phyloP scores from a whole-genome alignment of 169 alveolate species.

The Ichthyophthirius multifiliis region DNA sequence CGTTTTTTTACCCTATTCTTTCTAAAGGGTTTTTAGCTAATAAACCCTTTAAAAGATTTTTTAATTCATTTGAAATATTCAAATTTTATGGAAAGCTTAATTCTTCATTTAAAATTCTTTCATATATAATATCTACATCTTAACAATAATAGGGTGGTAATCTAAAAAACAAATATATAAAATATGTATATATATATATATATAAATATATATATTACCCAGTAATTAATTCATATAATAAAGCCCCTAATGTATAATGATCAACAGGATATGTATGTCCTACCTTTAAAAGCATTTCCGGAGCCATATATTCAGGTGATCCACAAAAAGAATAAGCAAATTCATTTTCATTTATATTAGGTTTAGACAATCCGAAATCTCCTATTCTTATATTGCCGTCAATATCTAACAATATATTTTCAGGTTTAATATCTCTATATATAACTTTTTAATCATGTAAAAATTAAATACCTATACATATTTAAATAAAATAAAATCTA shows the following conservation, averaged over 20 bases:
- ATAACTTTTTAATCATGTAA: conserved; percentile 53
- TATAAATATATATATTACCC: not conserved
- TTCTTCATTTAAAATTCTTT: conserved; percentile 32
- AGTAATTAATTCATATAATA: conserved; percentile 48
- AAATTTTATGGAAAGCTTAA: conserved; percentile 35
- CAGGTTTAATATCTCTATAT: conserved; percentile 56
- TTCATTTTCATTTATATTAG: conserved; percentile 28
- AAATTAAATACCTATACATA: conserved; percentile 49
- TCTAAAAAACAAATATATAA: not conserved
- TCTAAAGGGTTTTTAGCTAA: conserved; percentile 35
- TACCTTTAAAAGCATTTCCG: conserved; percentile 45
- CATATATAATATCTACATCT: conserved; percentile 42
- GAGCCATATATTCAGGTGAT: conserved; percentile 43
- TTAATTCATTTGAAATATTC: conserved; percentile 16
- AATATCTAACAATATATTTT: conserved; percentile 36
- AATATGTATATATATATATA: not conserved
- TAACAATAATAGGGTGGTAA: conserved; percentile 50
- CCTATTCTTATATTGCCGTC: conserved; percentile 32
- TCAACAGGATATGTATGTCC: conserved; percentile 56
- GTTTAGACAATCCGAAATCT: conserved; percentile 42
- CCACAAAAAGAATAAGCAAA: conserved; percentile 34
- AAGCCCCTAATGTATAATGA: conserved; percentile 46
- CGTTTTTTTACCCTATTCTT: conserved; percentile 45
- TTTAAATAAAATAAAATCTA: conserved; percentile 31
- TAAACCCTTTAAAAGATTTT: conserved; percentile 34